A percentile compares a stretch with the other conserved stretches of the same genome.
Evolutionary conservation across 2,329 filamentous ascomycete species (phyloP).

Genomic region (Cytospora schulzeri): DNA sequence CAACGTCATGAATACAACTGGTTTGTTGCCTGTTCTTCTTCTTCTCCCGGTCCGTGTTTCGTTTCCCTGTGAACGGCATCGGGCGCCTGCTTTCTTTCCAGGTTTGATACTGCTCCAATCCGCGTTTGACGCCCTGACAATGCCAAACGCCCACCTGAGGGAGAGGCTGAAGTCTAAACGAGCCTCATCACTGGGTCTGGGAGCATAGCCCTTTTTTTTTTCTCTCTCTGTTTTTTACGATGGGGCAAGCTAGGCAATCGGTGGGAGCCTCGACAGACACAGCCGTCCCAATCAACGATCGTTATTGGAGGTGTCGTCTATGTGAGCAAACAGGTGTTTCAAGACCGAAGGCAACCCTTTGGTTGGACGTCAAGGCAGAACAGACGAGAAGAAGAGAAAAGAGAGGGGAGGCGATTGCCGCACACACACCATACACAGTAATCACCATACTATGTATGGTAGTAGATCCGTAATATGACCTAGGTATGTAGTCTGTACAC

Average conservation of each 20-base stretch:
- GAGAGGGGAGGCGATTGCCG: neutral
- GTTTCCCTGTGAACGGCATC: slow-evolving; percentile 14
- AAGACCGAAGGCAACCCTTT: neutral
- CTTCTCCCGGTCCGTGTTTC: slow-evolving; percentile 21
- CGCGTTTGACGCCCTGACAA: slow-evolving; percentile 11
- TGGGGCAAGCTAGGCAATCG: slow-evolving; percentile 8
- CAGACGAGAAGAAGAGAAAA: neutral
- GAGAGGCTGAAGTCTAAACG: slow-evolving; percentile 21
- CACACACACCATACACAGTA: neutral
- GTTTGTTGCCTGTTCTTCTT: neutral
- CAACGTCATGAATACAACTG: slow-evolving; percentile 13
- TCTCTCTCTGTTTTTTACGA: no score
- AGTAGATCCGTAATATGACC: no score
- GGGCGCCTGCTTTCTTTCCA: neutral
- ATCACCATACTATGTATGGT: neutral
- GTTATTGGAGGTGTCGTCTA: neutral
- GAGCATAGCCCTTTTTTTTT: slow-evolving; percentile 18
- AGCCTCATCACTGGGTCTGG: slow-evolving; percentile 13
- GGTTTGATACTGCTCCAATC: neutral
- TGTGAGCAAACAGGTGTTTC: neutral
- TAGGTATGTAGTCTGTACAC: neutral
- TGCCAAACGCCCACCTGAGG: slow-evolving; percentile 9
- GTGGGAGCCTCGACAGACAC: neutral
- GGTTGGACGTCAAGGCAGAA: neutral
- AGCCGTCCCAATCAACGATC: neutral